Percentiles rank a stretch among this genome's conserved stretches.
phyloP scores from a whole-genome alignment of 2,329 filamentous ascomycete genomes.

The Penicillium sp. region DNA sequence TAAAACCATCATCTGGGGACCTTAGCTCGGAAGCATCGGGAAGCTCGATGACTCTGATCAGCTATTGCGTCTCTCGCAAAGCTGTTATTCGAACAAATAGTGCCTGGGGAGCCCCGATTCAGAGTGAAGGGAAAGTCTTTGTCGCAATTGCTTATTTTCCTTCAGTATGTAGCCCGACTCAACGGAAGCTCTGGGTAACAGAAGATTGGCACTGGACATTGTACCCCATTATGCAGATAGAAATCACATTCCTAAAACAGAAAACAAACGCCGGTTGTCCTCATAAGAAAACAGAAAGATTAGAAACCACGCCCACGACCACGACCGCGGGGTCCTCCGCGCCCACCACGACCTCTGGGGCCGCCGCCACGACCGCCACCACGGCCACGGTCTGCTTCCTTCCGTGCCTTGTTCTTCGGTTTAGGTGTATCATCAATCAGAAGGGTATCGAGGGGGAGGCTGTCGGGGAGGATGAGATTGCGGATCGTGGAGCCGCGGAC shows the following conservation, averaged over 20 bases:
- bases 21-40: too few species aligned
- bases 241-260: constrained; percentile 22
- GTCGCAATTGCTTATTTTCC: constrained; percentile 21
- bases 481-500: constrained; percentile 93
- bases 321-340: constrained; percentile 51
- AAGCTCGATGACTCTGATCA: neutral
- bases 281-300: constrained; percentile 22
- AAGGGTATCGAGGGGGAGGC: constrained; percentile 87
- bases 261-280: constrained; percentile 23
- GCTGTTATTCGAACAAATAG: neutral
- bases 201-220: constrained; percentile 27
- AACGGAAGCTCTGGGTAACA: constrained; percentile 26
- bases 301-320: constrained; percentile 53
- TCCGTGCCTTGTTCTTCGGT: constrained; percentile 99
- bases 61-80: neutral
- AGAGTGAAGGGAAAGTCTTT: constrained; percentile 11
- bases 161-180: constrained; percentile 10
- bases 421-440: constrained; percentile 96
- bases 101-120: neutral
- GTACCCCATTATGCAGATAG: constrained; percentile 25
- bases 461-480: constrained; percentile 95
- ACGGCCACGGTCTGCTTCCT: constrained; percentile 64
- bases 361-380: constrained; percentile 44
- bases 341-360: constrained; percentile 48
- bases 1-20: too few species aligned